Percentiles rank a stretch among this genome's conserved stretches.
phyloP scores from a whole-genome alignment of 2,329 filamentous ascomycete species.

The Monilinia fructigena region DNA sequence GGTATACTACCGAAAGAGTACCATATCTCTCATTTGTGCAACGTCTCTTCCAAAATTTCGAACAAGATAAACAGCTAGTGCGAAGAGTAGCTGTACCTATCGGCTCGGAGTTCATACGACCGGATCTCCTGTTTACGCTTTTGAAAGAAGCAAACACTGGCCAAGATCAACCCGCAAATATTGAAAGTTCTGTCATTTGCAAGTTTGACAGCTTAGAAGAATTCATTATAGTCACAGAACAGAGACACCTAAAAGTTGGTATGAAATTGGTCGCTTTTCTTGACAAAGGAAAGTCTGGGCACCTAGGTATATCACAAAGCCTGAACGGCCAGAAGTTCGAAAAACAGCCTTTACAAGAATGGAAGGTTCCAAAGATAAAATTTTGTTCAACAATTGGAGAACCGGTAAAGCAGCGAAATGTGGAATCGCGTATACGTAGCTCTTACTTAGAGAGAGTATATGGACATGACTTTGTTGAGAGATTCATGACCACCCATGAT shows the following conservation, averaged over 20 bases:
- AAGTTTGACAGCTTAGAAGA: background rate
- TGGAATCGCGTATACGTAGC: background rate
- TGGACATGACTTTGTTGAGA: slow-evolving; percentile 1
- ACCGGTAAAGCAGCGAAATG: background rate
- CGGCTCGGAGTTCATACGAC: background rate
- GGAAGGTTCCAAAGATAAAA: background rate
- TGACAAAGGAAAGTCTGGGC: background rate
- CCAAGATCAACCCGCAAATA: background rate
- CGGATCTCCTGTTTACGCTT: background rate
- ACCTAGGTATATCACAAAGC: background rate
- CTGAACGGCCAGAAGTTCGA: background rate
- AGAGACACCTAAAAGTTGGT: slow-evolving; percentile 1
- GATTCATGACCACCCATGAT: background rate
- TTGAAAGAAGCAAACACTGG: background rate
- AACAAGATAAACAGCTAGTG: background rate
- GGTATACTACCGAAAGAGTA: background rate
- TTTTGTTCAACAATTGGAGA: background rate
- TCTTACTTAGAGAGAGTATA: slow-evolving; percentile 1
- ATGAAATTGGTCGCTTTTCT: background rate
- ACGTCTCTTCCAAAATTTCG: background rate
- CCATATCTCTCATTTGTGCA: slow-evolving; percentile 12
- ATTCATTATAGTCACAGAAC: background rate
- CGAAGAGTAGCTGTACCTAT: background rate
- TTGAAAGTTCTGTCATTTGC: background rate
- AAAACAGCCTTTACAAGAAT: background rate